Evolutionary conservation across 2,329 filamentous ascomycete genomes (phyloP).

Genomic region (Venturia effusa): DNA sequence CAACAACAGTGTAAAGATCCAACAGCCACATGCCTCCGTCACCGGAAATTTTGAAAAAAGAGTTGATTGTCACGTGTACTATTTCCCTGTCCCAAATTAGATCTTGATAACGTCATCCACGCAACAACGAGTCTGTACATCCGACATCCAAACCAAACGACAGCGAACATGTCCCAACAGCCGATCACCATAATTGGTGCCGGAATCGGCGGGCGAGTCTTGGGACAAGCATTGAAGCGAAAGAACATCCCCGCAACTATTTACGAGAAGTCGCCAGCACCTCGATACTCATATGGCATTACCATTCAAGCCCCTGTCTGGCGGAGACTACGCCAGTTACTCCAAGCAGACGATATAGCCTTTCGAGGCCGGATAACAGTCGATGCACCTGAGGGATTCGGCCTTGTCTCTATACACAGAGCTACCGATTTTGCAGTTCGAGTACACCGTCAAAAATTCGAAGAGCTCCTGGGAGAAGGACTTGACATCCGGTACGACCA

Average conservation of each 20-base stretch:
- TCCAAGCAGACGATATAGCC: conserved; percentile 14
- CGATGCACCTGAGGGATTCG: conserved; percentile 16
- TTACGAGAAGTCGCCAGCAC: conserved; percentile 22
- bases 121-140: no score
- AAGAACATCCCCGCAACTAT: conserved; percentile 22
- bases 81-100: background rate
- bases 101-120: background rate
- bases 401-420: background rate
- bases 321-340: conserved; percentile 20
- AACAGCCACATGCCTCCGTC: background rate
- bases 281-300: conserved; percentile 28
- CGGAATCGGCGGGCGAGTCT: conserved; percentile 33
- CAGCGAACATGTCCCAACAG: conserved; percentile 16
- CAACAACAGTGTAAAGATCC: background rate
- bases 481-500: conserved; percentile 26
- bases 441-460: conserved; percentile 26
- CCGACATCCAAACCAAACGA: background rate
- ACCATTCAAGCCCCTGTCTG: conserved; percentile 26
- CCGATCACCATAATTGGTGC: conserved; percentile 34
- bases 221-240: conserved; percentile 25
- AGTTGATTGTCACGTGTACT: background rate
- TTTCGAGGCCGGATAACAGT: conserved; percentile 25
- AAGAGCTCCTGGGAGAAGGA: conserved; percentile 24
- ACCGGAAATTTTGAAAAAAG: background rate
- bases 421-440: conserved; percentile 19